Evolutionary conservation across 257 asterid species (phyloP), one percentile per base, ranked within the genome.

Genomic region (Fraxinus anomala): DNA sequence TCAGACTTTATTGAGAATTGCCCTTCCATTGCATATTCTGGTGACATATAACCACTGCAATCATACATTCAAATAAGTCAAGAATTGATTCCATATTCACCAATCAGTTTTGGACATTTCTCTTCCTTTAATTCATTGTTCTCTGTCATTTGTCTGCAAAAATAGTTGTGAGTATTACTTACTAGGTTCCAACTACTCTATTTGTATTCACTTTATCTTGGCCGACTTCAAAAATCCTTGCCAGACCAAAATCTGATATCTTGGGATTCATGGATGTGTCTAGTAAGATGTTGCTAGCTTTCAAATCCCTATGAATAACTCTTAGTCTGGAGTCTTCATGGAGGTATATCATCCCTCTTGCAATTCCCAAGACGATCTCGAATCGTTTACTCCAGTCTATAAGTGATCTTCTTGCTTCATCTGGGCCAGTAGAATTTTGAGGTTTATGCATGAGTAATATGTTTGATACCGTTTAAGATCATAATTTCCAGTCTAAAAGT

Each of bases 301-400:
- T 85, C 59, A 85, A 76, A 67, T 85, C 88, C 51, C 88, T 77
- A 16, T 85, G 88, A 61, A 85, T 82, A 37, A 85, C 82, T 81
- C 93, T 86, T 69, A 91, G 88, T 68, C 96, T 88, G 17, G 96
- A 91, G 77, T 91, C 96, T 77, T 91, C 94, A 74, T 91, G 96
- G 28, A 91, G 91, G 80, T 91, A 91, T 3, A 91, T 85, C 78
- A 91, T 87, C 42, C 95, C 95, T 72, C 97, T 77, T 1, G 92
- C 89, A 34, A 89, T 81, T 54, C 95, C 97, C 36, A 89, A 86
- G 47, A 91, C 87, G 76, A 91, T 91, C 84, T 83, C 80, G 85
- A 87, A 91, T 40, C 95, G 90, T 69, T 19, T 87, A 75, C 75
- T 79, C 97, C 97, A 91, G 36, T 87, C 82, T 0, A 91, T 89